These are phyloP conservation scores for Ophiostoma perfectum DNA, from an alignment of 2,329 filamentous ascomycete genomes.

Conservation along the genomic window DNA sequence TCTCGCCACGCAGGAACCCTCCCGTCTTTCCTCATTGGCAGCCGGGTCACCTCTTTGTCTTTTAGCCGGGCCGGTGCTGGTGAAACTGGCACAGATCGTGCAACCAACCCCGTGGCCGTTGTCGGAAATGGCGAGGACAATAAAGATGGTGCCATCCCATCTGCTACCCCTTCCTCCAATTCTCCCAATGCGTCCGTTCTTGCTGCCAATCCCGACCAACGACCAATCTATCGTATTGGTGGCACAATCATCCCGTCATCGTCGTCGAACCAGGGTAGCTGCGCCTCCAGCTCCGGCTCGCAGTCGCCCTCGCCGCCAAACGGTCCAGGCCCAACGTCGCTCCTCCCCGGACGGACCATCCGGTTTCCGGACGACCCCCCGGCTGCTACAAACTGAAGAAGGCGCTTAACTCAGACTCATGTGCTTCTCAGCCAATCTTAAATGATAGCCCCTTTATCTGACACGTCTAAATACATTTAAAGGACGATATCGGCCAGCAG, in stretches of 20 bases:
- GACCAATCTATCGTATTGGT: conserved; percentile 38
- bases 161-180: not conserved
- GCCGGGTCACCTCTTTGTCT: conserved; percentile 27
- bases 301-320: not conserved
- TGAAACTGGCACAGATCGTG: not conserved
- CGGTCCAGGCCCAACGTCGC: not conserved
- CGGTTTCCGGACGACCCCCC: conserved; percentile 41
- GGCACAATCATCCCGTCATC: conserved; percentile 35
- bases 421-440: not conserved
- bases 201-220: not conserved
- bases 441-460: not conserved
- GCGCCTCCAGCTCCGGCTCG: not conserved
- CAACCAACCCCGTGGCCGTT: too few species aligned
- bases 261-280: not conserved
- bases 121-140: not conserved
- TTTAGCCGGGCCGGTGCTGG: not conserved
- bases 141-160: not conserved
- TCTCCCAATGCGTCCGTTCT: not conserved
- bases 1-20: conserved; percentile 22
- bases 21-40: conserved; percentile 32
- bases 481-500: not conserved
- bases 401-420: not conserved
- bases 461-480: not conserved
- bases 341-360: conserved; percentile 34
- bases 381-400: not conserved